Percentiles rank a stretch among this genome's conserved stretches.
Conservation (phyloP, 1,139 yeast genomes). For the Lodderomyces theae region DNA sequence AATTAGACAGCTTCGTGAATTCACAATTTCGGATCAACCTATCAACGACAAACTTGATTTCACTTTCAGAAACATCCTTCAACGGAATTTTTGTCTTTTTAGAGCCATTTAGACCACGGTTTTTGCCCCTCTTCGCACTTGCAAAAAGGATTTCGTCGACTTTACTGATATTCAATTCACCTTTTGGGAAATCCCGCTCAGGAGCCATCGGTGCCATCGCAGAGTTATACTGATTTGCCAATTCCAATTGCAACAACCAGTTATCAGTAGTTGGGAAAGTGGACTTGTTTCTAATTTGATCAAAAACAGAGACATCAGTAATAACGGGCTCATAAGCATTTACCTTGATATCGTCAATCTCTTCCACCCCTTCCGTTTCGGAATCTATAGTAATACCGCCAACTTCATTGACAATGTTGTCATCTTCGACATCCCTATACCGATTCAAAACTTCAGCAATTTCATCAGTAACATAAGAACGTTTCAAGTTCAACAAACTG, state of each 20-base stretch:
- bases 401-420: constrained; percentile 24
- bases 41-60: background rate
- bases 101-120: background rate
- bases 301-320: constrained; percentile 30
- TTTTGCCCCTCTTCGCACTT: constrained; percentile 36
- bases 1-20: background rate
- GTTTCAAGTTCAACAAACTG: constrained; percentile 24
- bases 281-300: constrained; percentile 29
- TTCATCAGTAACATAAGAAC: constrained; percentile 28
- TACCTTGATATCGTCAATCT: constrained; percentile 47
- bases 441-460: constrained; percentile 24
- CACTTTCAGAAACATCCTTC: background rate
- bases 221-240: constrained; percentile 56
- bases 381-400: constrained; percentile 34
- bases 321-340: constrained; percentile 70
- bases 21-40: background rate
- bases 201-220: constrained; percentile 33
- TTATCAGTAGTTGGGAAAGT: constrained; percentile 51
- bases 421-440: constrained; percentile 19
- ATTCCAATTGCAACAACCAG: constrained; percentile 63
- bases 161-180: constrained; percentile 24
- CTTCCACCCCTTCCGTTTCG: constrained; percentile 18
- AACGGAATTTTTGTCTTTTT: background rate
- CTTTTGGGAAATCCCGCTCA: constrained; percentile 14
- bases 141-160: constrained; percentile 57